Evolutionary conservation across 352 stramenopile species (phyloP).

Genomic region (Pythium sp.): DNA sequence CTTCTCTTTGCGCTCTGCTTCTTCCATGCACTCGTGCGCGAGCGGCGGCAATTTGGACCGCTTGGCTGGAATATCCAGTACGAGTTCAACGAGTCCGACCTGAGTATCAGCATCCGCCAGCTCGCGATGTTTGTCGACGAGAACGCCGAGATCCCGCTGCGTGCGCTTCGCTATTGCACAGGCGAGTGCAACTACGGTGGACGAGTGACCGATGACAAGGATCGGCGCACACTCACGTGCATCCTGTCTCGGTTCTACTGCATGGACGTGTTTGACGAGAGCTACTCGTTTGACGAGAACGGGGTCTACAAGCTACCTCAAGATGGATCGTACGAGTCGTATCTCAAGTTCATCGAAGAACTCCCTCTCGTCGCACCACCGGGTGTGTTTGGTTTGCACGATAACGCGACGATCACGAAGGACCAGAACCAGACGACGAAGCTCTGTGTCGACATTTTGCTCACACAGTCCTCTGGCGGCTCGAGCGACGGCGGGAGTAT

Average conservation of each 20-base stretch:
- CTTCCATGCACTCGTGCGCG: conserved; percentile 92
- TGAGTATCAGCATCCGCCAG: conserved; percentile 91
- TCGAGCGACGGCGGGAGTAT: conserved; percentile 53
- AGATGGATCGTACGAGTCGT: conserved; percentile 73
- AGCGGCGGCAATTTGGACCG: conserved; percentile 90
- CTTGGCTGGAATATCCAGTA: conserved; percentile 96
- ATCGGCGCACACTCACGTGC: conserved; percentile 71
- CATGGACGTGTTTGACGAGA: conserved; percentile 54
- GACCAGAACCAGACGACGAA: conserved; percentile 94
- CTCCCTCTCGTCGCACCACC: conserved; percentile 87
- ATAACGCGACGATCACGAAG: conserved; percentile 94
- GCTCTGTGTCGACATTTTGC: conserved; percentile 91
- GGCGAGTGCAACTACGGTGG: conserved; percentile 86
- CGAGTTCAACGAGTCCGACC: conserved; percentile 94
- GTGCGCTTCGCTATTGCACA: conserved; percentile 78
- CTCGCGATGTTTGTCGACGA: conserved; percentile 92
- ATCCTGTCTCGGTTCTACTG: conserved; percentile 77
- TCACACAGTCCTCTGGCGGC: conserved; percentile 84
- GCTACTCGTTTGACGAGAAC: conserved; percentile 67
- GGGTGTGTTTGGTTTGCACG: conserved; percentile 92
- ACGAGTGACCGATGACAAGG: conserved; percentile 85
- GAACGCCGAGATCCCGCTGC: conserved; percentile 82
- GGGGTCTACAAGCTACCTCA: conserved; percentile 70
- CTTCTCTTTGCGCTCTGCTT: conserved; percentile 91
- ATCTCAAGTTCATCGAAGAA: conserved; percentile 80